phyloP scores from a whole-genome alignment of 352 stramenopile species.

The Globisporangium iwayamae region DNA sequence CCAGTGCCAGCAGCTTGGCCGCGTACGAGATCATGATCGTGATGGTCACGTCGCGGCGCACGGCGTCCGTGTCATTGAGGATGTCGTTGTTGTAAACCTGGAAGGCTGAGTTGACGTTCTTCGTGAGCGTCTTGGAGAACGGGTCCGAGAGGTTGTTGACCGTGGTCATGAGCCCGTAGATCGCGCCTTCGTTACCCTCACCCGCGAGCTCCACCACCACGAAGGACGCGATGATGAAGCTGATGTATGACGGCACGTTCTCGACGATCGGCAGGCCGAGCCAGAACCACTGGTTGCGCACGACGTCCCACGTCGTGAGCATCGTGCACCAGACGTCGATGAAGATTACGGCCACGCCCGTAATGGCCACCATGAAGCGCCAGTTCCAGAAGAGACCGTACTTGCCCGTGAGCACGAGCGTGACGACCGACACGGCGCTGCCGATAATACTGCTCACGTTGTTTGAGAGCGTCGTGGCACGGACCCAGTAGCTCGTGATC shows the following conservation, averaged over 20 bases:
- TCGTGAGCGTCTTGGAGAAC: slow-evolving; percentile 23
- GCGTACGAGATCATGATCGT: slow-evolving; percentile 25
- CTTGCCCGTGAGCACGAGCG: slow-evolving; percentile 19
- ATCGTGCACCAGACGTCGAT: slow-evolving; percentile 22
- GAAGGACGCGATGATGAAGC: slow-evolving; percentile 28
- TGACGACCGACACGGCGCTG: slow-evolving; percentile 10
- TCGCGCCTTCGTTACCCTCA: slow-evolving; percentile 26
- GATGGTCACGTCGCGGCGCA: slow-evolving; percentile 24
- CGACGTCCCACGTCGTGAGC: slow-evolving; percentile 21
- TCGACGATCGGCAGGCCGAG: slow-evolving; percentile 21
- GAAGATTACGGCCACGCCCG: slow-evolving; percentile 8
- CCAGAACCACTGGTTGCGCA: slow-evolving; percentile 30
- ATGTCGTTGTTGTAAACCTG: slow-evolving; percentile 20
- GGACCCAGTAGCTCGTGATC: slow-evolving; percentile 19
- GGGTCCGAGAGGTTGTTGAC: slow-evolving; percentile 21
- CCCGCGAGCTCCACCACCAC: slow-evolving; percentile 26
- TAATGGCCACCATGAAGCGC: slow-evolving; percentile 18
- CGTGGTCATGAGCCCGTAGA: slow-evolving; percentile 30
- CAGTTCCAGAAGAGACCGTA: slow-evolving; percentile 28
- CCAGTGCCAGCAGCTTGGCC: slow-evolving; percentile 21
- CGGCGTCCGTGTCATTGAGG: slow-evolving; percentile 13
- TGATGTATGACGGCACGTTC: slow-evolving; percentile 18
- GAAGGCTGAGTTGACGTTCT: slow-evolving; percentile 21
- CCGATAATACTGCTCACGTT: slow-evolving; percentile 17
- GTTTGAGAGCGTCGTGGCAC: slow-evolving; percentile 7